phyloP scores from a whole-genome alignment of 495 filamentous ascomycete genomes.

The Rhizodiscina lignyota region DNA sequence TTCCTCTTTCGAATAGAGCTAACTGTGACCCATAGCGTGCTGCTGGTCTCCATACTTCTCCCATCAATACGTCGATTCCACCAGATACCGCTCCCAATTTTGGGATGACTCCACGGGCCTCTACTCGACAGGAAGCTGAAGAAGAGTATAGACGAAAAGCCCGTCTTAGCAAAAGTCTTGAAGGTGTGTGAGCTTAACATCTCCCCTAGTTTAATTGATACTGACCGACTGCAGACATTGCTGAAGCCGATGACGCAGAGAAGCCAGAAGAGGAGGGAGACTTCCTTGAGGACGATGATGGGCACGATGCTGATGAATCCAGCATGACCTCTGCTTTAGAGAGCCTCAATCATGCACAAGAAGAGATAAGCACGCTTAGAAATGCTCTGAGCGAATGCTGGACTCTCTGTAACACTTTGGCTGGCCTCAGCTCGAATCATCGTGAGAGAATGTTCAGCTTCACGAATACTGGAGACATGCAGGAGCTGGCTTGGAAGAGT shows the following conservation, averaged over 20 bases:
- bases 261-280: conserved; percentile 4
- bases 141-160: conserved; percentile 29
- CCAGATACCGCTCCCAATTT: conserved; percentile 43
- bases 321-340: conserved; percentile 16
- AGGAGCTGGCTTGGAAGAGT: conserved; percentile 77
- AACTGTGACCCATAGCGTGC: conserved; percentile 5
- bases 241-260: conserved; percentile 16
- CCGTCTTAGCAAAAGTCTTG: conserved; percentile 39
- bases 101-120: conserved; percentile 62
- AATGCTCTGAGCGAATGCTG: conserved; percentile 77
- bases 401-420: conserved; percentile 84
- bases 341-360: conserved; percentile 30
- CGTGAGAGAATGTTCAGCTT: conserved; percentile 59
- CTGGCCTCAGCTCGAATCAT: conserved; percentile 69
- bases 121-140: conserved; percentile 56
- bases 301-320: conserved; percentile 12
- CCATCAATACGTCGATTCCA: conserved; percentile 41
- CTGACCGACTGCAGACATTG: conserved; percentile 15
- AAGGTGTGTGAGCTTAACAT: conserved; percentile 36
- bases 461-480: conserved; percentile 49
- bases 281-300: conserved; percentile 2
- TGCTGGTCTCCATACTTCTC: conserved; percentile 10
- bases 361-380: conserved; percentile 57
- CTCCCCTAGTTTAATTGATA: neutral
- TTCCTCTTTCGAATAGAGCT: conserved; percentile 6